phyloP scores from a whole-genome alignment of 306 rosid genomes.

The Cucurbita maxima region DNA sequence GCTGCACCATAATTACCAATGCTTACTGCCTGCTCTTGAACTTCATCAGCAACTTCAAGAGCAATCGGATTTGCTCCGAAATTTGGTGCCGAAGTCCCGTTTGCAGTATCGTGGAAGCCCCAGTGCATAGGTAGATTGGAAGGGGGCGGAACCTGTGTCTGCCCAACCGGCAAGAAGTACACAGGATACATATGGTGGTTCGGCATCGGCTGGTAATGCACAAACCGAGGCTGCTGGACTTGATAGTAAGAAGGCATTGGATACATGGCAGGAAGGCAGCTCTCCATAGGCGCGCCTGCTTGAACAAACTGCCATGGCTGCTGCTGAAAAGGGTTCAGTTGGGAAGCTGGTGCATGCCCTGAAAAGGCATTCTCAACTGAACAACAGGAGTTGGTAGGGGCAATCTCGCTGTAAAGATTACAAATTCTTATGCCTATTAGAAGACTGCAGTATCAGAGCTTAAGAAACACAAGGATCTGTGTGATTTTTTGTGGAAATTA shows the following conservation, averaged over 20 bases:
- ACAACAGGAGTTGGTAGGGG: constrained; percentile 1
- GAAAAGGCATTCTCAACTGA: constrained; percentile 13
- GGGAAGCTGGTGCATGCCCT: constrained; percentile 13
- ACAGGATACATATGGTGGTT: constrained; percentile 21
- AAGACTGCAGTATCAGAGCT: not conserved
- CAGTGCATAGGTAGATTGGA: constrained; percentile 15
- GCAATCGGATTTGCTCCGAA: not conserved
- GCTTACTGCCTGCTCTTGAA: constrained; percentile 14
- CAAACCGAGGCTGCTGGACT: constrained; percentile 14
- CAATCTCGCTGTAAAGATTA: not conserved
- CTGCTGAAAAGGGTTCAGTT: constrained; percentile 20
- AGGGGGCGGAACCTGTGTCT: constrained; percentile 11
- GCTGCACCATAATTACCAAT: constrained; percentile 1
- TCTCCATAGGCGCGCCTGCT: constrained; percentile 15
- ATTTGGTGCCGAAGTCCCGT: constrained; percentile 8
- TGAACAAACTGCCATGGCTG: constrained; percentile 24
- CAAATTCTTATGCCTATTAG: not conserved
- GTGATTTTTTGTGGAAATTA: not conserved
- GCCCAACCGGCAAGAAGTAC: constrained; percentile 27
- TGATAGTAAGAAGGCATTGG: constrained; percentile 23
- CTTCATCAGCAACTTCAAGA: constrained; percentile 8
- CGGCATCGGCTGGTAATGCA: constrained; percentile 21
- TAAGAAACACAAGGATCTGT: not conserved
- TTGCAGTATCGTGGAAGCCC: constrained; percentile 9
- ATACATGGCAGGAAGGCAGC: constrained; percentile 6